Base-by-base conservation (phyloP, 495 filamentous ascomycete genomes). In the Xylaria acuta region DNA sequence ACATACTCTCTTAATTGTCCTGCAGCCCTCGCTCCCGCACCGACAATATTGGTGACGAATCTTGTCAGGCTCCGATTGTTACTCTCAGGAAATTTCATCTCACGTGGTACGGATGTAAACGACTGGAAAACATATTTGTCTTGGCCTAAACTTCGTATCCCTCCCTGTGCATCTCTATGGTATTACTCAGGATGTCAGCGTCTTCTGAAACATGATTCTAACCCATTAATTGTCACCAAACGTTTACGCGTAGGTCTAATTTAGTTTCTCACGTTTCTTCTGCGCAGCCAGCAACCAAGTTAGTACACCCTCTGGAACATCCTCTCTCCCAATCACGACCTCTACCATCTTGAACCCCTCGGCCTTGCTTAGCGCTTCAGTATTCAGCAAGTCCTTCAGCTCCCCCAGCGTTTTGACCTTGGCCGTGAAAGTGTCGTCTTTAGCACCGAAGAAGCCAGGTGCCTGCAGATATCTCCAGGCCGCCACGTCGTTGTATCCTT, bases 401-500 rank as follows among this genome's bases (percentile, higher is more conserved):
- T 93, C 87, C 18, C 89, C 84, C 71, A 89, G 86, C 6, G 88
- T 91, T 79, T 85, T 89, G 66, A 91, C 84, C 56, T 87, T 85
- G 75, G 89, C 90, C 14, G 87, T 87, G 78, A 87, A 85, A 38
- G 86, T 81, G 27, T 86, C 84, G 11, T 85, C 75, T 25, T 59
- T 54, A 4, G 84, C 91, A 5, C 92, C 90, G 74, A 94, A 94
- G 3, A 87, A 86, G 12, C 80, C 78, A 11, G 90, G 86, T 5
- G 93, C 81, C n/a, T 87, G 83, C 49, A 84, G 86, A 75, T 88
- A 88, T 22, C 89, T 86, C 92, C 92, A 95, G 9, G 81, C 74
- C 67, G 88, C 86, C 45, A 94, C 89, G 73, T 94, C 91, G 68
- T 95, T 95, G 80, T 94, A 95, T 20, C 56, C 74, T 36, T 85